Conservation (phyloP, 2,329 filamentous ascomycete genomes). For the Fusarium irregulare region DNA sequence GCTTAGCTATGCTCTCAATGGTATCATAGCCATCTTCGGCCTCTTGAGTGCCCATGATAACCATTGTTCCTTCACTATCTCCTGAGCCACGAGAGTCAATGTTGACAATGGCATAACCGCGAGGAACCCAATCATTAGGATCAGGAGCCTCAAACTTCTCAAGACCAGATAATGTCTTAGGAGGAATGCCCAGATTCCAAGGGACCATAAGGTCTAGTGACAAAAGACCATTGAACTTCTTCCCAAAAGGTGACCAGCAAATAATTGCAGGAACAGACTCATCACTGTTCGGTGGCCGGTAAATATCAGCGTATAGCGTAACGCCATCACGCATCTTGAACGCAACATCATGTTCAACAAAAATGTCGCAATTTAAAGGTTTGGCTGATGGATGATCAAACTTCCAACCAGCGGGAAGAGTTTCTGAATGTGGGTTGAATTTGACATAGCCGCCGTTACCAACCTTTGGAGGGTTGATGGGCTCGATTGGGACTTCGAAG, state of each 20-base stretch:
- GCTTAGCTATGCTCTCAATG: slow-evolving; percentile 2
- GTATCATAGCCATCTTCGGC: slow-evolving; percentile 3
- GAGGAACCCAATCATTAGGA: slow-evolving; percentile 14
- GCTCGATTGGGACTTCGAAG: slow-evolving; percentile 8
- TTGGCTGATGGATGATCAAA: neutral
- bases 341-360: slow-evolving; percentile 15
- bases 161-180: neutral
- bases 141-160: slow-evolving; percentile 20
- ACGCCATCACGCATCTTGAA: slow-evolving; percentile 6
- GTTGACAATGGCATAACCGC: slow-evolving; percentile 16
- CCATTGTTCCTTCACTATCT: slow-evolving; percentile 3
- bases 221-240: slow-evolving; percentile 18
- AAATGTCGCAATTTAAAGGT: neutral
- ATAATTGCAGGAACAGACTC: slow-evolving; percentile 7
- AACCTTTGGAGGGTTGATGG: neutral
- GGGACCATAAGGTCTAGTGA: slow-evolving; percentile 5
- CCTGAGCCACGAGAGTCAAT: slow-evolving; percentile 13
- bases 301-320: slow-evolving; percentile 11
- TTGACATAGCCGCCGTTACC: slow-evolving; percentile 11
- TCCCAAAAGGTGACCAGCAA: slow-evolving; percentile 20
- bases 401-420: slow-evolving; percentile 6
- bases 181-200: neutral
- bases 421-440: slow-evolving; percentile 8
- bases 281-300: neutral
- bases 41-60: slow-evolving; percentile 19